Percentiles rank a stretch among this genome's conserved stretches.
Conservation (phyloP, 179 eudicot species). For the Carnegiea gigantea region DNA sequence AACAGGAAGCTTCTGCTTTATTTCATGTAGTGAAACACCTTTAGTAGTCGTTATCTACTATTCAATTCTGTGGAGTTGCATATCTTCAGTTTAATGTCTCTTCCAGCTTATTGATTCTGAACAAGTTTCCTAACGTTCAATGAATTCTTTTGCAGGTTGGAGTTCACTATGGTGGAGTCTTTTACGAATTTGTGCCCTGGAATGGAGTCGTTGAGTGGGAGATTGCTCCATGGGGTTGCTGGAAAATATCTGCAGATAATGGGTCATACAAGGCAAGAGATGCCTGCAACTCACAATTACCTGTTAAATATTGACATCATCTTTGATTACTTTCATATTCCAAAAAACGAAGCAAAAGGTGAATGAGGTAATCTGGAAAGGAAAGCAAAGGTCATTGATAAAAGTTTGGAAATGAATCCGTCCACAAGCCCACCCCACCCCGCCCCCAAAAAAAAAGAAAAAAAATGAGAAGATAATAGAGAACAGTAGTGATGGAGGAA, state of each 20-base stretch:
- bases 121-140: not conserved
- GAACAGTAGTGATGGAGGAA: no score
- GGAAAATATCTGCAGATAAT: conserved; percentile 78
- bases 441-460: no score
- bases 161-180: conserved; percentile 77
- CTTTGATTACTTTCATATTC: not conserved
- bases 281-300: not conserved
- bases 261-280: conserved; percentile 65
- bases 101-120: not conserved
- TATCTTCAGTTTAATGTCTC: no score
- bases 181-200: conserved; percentile 99
- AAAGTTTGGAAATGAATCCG: no score
- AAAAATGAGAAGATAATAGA: no score
- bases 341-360: not conserved
- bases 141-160: conserved; percentile 62
- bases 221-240: conserved; percentile 76
- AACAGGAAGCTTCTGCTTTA: not conserved
- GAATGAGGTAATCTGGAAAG: no score
- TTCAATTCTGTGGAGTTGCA: not conserved
- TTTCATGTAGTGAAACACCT: not conserved
- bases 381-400: no score
- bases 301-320: not conserved
- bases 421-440: no score
- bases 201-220: conserved; percentile 86
- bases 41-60: not conserved